Evolutionary conservation across 371 early-diverging fungal genomes (phyloP), one percentile per base, ranked within the genome.

Genomic region (Circinella umbellata): DNA sequence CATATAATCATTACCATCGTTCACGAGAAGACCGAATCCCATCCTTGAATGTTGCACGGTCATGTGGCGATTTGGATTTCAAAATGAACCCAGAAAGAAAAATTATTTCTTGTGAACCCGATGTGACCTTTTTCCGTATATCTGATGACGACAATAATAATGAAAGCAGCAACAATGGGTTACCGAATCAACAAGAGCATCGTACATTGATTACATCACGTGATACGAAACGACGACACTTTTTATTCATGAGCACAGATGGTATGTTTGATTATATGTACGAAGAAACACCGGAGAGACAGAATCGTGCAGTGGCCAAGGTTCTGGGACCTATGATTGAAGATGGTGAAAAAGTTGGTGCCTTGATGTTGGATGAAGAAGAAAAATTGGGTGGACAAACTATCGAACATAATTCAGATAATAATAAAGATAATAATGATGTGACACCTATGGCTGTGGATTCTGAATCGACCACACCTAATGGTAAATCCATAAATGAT

Each of bases 51-150:
- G 82, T 90, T 0, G 90, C 88, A 6, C 86, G 88, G 3, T 88
- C 88, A 4, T 86, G 87, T 67, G 90, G 90, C 48, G 90, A 90
- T 76, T 75, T 90, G 54, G 84, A 88, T 60, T 90, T 89, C 69
- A 90, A 90, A 61, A 78, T 90, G 76, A 82, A 88, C 63, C 81
- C 83, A 2, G 72, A 74, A 20, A 81, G 73, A 34, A 86, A 85
- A 35, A 84, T 90, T 34, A 82, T 90, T 20, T 85, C 83, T 10
- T 85, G 85, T 65, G 84, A 84, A 61, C 88, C 90, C 1, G 90
- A 90, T 69, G 85, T 90, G 14, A 83, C 81, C 1, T 90, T 90
- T 71, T 79, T 87, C 34, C 76, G 79, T 17, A 80, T 84, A 27
- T 66, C 77, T 15, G 84, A 84, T 27, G 66, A 69, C 15, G 55